phyloP scores from a whole-genome alignment of 2,329 filamentous ascomycete genomes.

The Aspergillus alliaceus region DNA sequence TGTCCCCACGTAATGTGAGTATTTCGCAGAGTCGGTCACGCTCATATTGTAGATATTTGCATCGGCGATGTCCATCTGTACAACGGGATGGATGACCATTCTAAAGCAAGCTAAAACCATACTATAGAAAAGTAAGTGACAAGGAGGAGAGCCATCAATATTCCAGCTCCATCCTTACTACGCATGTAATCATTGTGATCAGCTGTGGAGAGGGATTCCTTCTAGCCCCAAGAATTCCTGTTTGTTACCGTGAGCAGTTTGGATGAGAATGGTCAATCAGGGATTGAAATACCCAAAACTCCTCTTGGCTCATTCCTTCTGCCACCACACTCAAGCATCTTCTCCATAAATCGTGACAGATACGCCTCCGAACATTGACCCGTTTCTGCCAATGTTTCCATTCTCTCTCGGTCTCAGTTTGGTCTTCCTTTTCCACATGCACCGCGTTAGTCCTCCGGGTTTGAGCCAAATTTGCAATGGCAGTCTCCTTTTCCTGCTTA shows the following conservation, averaged over 20 bases:
- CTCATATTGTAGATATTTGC: background rate
- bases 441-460: conserved; percentile 40
- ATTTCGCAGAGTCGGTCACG: background rate
- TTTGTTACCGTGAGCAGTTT: background rate
- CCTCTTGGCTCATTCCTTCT: conserved; percentile 47
- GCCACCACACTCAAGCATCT: conserved; percentile 49
- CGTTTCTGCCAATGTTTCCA: conserved; percentile 47
- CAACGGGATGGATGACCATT: no score
- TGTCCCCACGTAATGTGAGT: background rate
- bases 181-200: background rate
- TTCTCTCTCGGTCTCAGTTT: conserved; percentile 46
- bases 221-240: conserved; percentile 41
- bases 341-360: conserved; percentile 54
- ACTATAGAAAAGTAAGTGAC: background rate
- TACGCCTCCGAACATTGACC: conserved; percentile 45
- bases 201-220: conserved; percentile 21
- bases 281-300: conserved; percentile 50
- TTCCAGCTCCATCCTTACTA: background rate
- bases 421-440: conserved; percentile 51
- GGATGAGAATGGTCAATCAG: conserved; percentile 1
- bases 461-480: conserved; percentile 42
- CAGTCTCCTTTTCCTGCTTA: conserved; percentile 44
- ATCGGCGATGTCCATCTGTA: background rate
- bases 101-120: no score
- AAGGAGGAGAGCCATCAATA: background rate